Evolutionary conservation across 768 basidiomycete species (phyloP).

Genomic region (Calocybe cyanea): DNA sequence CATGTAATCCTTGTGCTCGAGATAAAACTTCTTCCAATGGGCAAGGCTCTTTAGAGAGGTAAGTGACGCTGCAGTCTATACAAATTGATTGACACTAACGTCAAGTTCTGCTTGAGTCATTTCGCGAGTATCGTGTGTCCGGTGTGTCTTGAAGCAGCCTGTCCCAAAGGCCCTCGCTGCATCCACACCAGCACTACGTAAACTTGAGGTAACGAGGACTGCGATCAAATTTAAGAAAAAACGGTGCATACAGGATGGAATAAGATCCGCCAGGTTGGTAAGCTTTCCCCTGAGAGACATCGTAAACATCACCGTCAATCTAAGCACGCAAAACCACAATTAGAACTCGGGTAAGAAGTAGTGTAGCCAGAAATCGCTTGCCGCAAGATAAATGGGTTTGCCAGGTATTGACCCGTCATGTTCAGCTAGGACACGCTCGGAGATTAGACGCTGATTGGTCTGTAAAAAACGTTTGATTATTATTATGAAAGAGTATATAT

Average conservation of each 20-base stretch:
- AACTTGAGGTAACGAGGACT: constrained; percentile 16
- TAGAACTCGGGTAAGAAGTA: not conserved
- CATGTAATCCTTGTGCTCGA: constrained; percentile 72
- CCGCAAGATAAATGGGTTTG: constrained; percentile 82
- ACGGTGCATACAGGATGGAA: constrained; percentile 53
- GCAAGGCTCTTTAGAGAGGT: constrained; percentile 52
- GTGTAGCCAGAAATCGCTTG: too few species aligned
- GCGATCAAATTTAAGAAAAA: constrained; percentile 10
- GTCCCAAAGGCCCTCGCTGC: constrained; percentile 92
- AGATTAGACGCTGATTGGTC: constrained; percentile 66
- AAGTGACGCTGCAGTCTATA: not conserved
- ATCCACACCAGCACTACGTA: constrained; percentile 69
- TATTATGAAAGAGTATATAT: not conserved
- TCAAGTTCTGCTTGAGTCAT: constrained; percentile 65
- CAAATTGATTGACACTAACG: constrained; percentile 38
- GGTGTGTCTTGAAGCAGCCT: constrained; percentile 88
- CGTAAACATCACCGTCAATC: constrained; percentile 93
- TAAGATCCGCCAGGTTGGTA: constrained; percentile 92
- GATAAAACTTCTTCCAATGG: constrained; percentile 91
- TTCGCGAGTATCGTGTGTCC: constrained; percentile 88
- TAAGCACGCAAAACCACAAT: constrained; percentile 23
- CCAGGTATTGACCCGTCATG: constrained; percentile 68
- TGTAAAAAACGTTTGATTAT: constrained; percentile 22
- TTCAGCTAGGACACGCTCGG: constrained; percentile 59
- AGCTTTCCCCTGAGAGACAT: constrained; percentile 74